Conservation (phyloP, 83 land plant species). For the Isoetes engelmannii region DNA sequence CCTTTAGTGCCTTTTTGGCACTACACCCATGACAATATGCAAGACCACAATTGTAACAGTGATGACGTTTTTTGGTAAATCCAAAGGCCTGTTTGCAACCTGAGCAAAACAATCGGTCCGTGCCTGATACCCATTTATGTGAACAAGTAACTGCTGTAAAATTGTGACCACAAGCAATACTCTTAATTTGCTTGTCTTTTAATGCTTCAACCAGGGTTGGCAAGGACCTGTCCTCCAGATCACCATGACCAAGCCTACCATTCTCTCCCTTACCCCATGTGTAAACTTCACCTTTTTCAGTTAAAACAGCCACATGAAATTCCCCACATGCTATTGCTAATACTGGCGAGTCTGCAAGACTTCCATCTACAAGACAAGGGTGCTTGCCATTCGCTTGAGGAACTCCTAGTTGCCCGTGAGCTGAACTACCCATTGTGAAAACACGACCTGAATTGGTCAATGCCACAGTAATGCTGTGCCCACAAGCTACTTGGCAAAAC, state of each 20-base stretch:
- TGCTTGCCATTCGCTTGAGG: slow-evolving; percentile 53
- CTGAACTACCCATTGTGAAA: slow-evolving; percentile 71
- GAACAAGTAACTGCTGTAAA: slow-evolving; percentile 79
- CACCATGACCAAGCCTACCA: slow-evolving; percentile 82
- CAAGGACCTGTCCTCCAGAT: slow-evolving; percentile 38
- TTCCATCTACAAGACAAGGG: slow-evolving; percentile 51
- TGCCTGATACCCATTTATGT: slow-evolving; percentile 61
- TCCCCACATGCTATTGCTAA: slow-evolving; percentile 81
- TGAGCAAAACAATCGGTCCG: slow-evolving; percentile 61
- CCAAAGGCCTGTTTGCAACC: slow-evolving; percentile 70
- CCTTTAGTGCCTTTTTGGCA: slow-evolving; percentile 54
- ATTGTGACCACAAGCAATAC: slow-evolving; percentile 65
- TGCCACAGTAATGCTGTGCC: slow-evolving; percentile 66
- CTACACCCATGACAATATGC: slow-evolving; percentile 82
- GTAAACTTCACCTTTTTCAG: slow-evolving; percentile 62
- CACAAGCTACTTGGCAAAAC: slow-evolving; percentile 80
- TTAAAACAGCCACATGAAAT: slow-evolving; percentile 78
- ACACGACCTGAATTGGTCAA: slow-evolving; percentile 65
- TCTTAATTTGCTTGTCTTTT: slow-evolving; percentile 73
- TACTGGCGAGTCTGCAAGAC: slow-evolving; percentile 40
- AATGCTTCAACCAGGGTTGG: slow-evolving; percentile 68
- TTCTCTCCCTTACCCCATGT: slow-evolving; percentile 90
- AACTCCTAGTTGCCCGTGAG: slow-evolving; percentile 65
- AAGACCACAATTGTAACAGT: slow-evolving; percentile 87
- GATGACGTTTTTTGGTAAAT: slow-evolving; percentile 75